These are phyloP conservation scores for Pugionium cornutum DNA, from an alignment of 345 rosid genomes.

Conservation along the genomic window DNA sequence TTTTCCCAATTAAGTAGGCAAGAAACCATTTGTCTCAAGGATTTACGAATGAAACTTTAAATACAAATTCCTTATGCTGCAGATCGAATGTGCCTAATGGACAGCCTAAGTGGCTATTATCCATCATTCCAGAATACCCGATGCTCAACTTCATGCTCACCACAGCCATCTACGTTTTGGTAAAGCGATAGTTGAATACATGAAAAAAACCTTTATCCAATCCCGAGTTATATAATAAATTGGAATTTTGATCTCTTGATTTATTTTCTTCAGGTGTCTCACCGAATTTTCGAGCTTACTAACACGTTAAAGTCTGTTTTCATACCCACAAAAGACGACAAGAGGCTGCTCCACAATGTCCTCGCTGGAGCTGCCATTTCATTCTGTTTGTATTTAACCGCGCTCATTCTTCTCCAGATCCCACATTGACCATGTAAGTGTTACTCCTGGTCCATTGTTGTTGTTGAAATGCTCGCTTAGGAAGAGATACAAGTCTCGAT, in stretches of 20 bases:
- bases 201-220: conserved; percentile 8
- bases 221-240: neutral
- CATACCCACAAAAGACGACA: conserved; percentile 74
- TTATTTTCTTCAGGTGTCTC: conserved; percentile 59
- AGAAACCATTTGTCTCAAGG: conserved; percentile 8
- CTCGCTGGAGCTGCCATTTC: conserved; percentile 65
- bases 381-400: conserved; percentile 51
- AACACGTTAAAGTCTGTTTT: conserved; percentile 67
- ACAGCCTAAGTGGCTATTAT: conserved; percentile 96
- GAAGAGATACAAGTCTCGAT: neutral
- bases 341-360: conserved; percentile 62
- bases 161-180: conserved; percentile 85
- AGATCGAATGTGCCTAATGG: conserved; percentile 82
- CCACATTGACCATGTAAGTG: conserved; percentile 48
- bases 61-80: conserved; percentile 31
- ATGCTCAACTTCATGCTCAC: conserved; percentile 91
- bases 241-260: conserved; percentile 22
- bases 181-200: conserved; percentile 38
- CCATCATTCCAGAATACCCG: conserved; percentile 87
- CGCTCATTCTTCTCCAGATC: conserved; percentile 79
- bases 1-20: conserved; percentile 8
- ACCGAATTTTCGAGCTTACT: conserved; percentile 75
- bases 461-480: conserved; percentile 10
- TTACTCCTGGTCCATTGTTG: neutral
- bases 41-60: neutral